Evolutionary conservation across 257 asterid species (phyloP).

Genomic region (Primulina eburnea): DNA sequence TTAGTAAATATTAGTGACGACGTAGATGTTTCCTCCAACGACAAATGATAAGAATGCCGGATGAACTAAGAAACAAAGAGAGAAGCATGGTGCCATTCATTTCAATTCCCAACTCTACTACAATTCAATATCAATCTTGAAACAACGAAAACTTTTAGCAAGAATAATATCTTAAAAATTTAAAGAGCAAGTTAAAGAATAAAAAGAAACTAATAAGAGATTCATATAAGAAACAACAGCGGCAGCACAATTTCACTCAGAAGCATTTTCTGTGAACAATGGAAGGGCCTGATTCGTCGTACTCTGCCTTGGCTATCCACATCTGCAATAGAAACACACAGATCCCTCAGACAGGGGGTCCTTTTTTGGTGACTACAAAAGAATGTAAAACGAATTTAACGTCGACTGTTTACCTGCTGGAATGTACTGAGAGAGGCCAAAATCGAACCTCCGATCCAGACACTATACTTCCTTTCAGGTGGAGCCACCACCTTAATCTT

Average conservation of each 20-base stretch:
- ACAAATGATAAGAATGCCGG: not conserved
- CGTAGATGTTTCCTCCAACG: not conserved
- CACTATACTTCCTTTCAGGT: constrained; percentile 87
- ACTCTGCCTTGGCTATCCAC: constrained; percentile 65
- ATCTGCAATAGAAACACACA: constrained; percentile 31
- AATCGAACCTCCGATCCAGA: constrained; percentile 82
- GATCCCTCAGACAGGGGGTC: not conserved
- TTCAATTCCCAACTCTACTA: not conserved
- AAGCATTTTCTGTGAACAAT: constrained; percentile 64
- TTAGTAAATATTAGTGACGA: not conserved
- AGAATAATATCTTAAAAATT: constrained; percentile 18
- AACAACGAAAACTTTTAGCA: not conserved
- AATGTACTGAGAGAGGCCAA: constrained; percentile 85
- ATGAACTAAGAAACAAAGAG: no score
- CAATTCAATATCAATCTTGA: not conserved
- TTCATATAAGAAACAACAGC: constrained; percentile 29
- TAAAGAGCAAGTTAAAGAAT: constrained; percentile 20
- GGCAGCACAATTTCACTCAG: constrained; percentile 27
- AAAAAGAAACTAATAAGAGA: constrained; percentile 16
- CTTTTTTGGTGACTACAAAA: not conserved
- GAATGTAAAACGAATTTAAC: not conserved
- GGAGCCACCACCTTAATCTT: constrained; percentile 88
- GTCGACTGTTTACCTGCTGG: constrained; percentile 61
- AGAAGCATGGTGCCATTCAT: not conserved
- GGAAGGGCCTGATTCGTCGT: constrained; percentile 58